These are phyloP conservation scores for Raphanus sativus DNA, from an alignment of 345 rosid species.

Conservation along the genomic window DNA sequence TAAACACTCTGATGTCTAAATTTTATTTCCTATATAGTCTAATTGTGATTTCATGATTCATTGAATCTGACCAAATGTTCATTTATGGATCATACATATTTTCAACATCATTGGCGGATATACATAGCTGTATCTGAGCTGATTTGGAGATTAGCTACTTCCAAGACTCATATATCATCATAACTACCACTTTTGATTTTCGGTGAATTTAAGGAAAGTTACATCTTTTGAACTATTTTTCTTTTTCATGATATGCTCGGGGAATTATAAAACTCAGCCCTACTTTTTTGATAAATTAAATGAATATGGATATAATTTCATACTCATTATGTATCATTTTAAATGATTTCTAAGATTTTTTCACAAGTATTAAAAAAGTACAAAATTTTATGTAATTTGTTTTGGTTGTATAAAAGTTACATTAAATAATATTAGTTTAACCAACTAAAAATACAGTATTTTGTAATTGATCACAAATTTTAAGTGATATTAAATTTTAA, in stretches of 20 bases:
- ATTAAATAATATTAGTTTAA: no score
- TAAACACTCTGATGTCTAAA: neutral
- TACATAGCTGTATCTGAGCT: neutral
- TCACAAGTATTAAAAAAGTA: no score
- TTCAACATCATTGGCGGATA: neutral
- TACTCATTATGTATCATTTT: no score
- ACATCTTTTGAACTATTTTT: neutral
- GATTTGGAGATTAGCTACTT: neutral
- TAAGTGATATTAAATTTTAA: no score
- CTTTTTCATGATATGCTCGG: no score
- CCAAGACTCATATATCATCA: neutral
- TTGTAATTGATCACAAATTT: no score
- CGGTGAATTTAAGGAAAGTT: neutral
- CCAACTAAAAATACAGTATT: no score
- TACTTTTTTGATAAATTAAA: neutral
- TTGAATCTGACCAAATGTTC: neutral
- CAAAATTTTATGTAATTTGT: no score
- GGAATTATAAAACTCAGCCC: neutral
- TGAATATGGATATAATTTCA: no score
- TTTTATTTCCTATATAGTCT: neutral
- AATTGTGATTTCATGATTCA: neutral
- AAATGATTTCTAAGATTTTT: no score
- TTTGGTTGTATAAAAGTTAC: no score
- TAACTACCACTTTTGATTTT: neutral
- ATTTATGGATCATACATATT: neutral